Evolutionary conservation across 495 filamentous ascomycete genomes (phyloP).

Genomic region (Podospora appendiculata): DNA sequence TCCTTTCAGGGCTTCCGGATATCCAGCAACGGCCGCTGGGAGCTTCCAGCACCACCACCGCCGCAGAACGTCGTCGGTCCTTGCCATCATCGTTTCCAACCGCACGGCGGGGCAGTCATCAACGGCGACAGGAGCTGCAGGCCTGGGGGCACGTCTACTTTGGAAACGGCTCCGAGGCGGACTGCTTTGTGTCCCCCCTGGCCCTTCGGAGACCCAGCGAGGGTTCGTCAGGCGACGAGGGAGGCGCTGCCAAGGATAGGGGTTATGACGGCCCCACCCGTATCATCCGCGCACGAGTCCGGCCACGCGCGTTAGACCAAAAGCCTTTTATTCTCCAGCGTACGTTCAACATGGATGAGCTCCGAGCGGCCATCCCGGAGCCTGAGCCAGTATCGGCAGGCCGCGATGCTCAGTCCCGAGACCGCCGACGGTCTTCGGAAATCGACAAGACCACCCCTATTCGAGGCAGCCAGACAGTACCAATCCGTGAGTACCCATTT

Average conservation of each 20-base stretch:
- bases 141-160: slow-evolving; percentile 28
- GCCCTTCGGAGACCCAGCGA: slow-evolving; percentile 26
- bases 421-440: slow-evolving; percentile 7
- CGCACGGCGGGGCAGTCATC: slow-evolving; percentile 9
- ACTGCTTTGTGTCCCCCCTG: slow-evolving; percentile 33
- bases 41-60: neutral
- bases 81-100: slow-evolving; percentile 5
- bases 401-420: neutral
- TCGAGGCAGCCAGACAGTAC: slow-evolving; percentile 29
- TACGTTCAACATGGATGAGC: slow-evolving; percentile 35
- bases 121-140: slow-evolving; percentile 20
- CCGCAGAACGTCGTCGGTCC: slow-evolving; percentile 15
- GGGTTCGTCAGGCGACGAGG: slow-evolving; percentile 9
- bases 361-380: slow-evolving; percentile 30
- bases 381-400: slow-evolving; percentile 7
- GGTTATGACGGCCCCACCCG: slow-evolving; percentile 4
- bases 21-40: neutral
- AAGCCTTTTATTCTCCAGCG: slow-evolving; percentile 41
- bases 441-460: slow-evolving; percentile 11
- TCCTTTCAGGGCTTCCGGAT: slow-evolving; percentile 12
- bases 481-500: slow-evolving; percentile 37
- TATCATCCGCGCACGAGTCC: slow-evolving; percentile 39
- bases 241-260: neutral
- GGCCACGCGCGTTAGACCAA: slow-evolving; percentile 30
- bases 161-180: slow-evolving; percentile 22